Percentiles rank a stretch among this genome's conserved stretches.
phyloP scores from a whole-genome alignment of 208 protist genomes.

The Trichomonas gallinae region DNA sequence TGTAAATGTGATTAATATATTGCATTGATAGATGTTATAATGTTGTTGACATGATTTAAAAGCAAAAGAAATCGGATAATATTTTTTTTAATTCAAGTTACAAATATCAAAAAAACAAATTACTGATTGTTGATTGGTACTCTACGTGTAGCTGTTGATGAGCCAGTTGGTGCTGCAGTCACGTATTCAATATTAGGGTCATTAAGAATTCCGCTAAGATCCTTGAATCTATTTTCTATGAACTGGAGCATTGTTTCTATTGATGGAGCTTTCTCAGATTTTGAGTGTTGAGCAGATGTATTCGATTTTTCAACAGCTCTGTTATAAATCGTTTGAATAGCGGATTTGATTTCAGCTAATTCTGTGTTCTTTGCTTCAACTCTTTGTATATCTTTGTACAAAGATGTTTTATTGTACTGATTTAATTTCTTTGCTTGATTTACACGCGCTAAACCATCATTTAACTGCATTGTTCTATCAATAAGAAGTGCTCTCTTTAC shows the following conservation, averaged over 20 bases:
- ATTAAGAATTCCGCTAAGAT: background rate
- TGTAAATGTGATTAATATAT: too few species aligned
- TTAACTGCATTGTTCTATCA: background rate
- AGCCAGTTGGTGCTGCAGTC: background rate
- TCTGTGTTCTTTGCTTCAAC: background rate
- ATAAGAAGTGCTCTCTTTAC: background rate
- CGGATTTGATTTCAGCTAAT: background rate
- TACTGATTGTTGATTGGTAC: too few species aligned
- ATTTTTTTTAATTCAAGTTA: too few species aligned
- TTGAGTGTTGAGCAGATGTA: background rate
- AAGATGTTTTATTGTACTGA: background rate
- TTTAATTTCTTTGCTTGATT: conserved; percentile 15
- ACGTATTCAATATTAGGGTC: background rate
- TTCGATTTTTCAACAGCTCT: background rate
- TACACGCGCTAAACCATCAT: background rate
- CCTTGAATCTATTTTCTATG: conserved; percentile 9
- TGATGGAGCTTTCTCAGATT: background rate
- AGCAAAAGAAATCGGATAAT: too few species aligned
- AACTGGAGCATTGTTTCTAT: background rate
- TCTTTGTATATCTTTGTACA: conserved; percentile 5
- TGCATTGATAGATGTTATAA: too few species aligned
- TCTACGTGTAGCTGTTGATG: too few species aligned
- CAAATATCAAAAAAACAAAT: too few species aligned
- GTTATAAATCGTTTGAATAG: background rate
- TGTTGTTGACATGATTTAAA: too few species aligned